A percentile compares a stretch with the other conserved stretches of the same genome.
These are phyloP conservation scores for Clonostachys byssicola DNA, from an alignment of 2,329 filamentous ascomycete species.

Conservation along the genomic window DNA sequence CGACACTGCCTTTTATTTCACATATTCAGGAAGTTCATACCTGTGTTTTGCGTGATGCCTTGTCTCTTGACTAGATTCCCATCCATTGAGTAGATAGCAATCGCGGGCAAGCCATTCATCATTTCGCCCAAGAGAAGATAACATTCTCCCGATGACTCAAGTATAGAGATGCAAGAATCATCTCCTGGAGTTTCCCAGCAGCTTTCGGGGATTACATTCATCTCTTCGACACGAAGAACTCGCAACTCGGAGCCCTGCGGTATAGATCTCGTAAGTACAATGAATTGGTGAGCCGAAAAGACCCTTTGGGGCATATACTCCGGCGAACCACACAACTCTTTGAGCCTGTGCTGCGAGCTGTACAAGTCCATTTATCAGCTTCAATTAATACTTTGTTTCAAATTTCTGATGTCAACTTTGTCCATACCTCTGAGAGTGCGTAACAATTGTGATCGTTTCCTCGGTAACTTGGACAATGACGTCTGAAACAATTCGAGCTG, in stretches of 20 bases:
- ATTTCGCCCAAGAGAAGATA: slow-evolving; percentile 26
- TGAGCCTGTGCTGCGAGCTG: too few species aligned
- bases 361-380: too few species aligned
- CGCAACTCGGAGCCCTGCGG: slow-evolving; percentile 23
- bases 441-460: slow-evolving; percentile 32
- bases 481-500: slow-evolving; percentile 25
- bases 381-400: too few species aligned
- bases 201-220: slow-evolving; percentile 16
- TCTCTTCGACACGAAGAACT: slow-evolving; percentile 27
- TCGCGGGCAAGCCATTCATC: slow-evolving; percentile 18
- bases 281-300: too few species aligned
- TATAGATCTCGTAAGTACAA: too few species aligned
- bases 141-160: slow-evolving; percentile 2
- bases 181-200: slow-evolving; percentile 36
- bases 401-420: slow-evolving; percentile 7
- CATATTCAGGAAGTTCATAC: neutral
- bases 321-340: too few species aligned
- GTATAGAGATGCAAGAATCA: slow-evolving; percentile 40
- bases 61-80: slow-evolving; percentile 6
- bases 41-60: neutral
- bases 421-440: slow-evolving; percentile 29
- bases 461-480: slow-evolving; percentile 52
- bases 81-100: slow-evolving; percentile 22
- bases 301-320: too few species aligned
- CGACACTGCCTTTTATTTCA: neutral